A percentile compares a stretch with the other conserved stretches of the same genome.
These are phyloP conservation scores for Flueggea neowawraea DNA, from an alignment of 441 rosid species.

Conservation along the genomic window DNA sequence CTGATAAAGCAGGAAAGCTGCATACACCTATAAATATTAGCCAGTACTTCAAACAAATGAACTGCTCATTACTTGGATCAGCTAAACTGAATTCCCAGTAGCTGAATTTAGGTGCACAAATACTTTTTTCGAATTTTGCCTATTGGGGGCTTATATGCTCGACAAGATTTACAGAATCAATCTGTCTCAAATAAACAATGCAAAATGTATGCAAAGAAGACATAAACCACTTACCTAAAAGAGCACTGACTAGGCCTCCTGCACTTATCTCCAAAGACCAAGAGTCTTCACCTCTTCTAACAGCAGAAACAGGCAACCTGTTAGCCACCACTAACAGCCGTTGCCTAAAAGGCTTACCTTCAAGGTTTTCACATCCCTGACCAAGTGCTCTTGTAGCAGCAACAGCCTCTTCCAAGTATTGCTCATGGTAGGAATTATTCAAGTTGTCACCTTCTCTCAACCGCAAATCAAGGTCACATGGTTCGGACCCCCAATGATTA, in stretches of 20 bases:
- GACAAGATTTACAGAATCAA: not conserved
- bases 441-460: constrained; percentile 52
- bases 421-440: constrained; percentile 51
- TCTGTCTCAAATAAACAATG: not conserved
- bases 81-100: not conserved
- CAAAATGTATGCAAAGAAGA: not conserved
- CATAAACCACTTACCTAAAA: constrained; percentile 49
- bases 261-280: constrained; percentile 99
- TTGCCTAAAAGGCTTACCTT: constrained; percentile 73
- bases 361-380: constrained; percentile 61
- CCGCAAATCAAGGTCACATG: constrained; percentile 48
- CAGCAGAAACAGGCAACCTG: constrained; percentile 95
- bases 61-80: not conserved
- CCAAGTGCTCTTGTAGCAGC: constrained; percentile 41
- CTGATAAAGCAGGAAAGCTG: not conserved
- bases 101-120: not conserved
- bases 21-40: not conserved
- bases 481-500: constrained; percentile 31
- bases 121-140: too few species aligned
- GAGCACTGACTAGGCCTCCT: constrained; percentile 97
- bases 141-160: too few species aligned
- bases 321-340: constrained; percentile 95
- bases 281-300: constrained; percentile 89
- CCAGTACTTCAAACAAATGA: not conserved
- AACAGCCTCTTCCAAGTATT: constrained; percentile 63